Evolutionary conservation across 495 filamentous ascomycete genomes (phyloP).

Genomic region (Tuber umbilicatum): DNA sequence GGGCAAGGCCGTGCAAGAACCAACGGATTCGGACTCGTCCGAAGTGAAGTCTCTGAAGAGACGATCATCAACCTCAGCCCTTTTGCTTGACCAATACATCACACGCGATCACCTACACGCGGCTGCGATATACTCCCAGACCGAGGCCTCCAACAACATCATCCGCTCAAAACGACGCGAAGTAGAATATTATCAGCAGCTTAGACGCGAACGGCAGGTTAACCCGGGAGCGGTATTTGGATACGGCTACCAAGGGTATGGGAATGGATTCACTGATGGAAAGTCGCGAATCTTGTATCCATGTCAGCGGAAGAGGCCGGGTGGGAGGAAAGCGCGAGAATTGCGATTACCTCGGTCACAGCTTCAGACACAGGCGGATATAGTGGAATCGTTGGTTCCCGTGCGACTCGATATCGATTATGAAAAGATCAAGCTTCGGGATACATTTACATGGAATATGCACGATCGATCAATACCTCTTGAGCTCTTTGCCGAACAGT

Average conservation of each 20-base stretch:
- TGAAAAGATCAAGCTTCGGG: constrained; percentile 90
- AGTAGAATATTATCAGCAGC: constrained; percentile 47
- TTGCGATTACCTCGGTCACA: constrained; percentile 70
- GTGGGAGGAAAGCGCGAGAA: constrained; percentile 63
- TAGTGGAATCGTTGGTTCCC: constrained; percentile 83
- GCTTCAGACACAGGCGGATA: constrained; percentile 73
- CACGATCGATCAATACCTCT: constrained; percentile 75
- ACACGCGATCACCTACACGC: constrained; percentile 68
- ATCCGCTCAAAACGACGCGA: constrained; percentile 49
- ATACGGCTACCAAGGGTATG: constrained; percentile 80
- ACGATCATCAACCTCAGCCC: constrained; percentile 34
- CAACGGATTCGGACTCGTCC: constrained; percentile 29
- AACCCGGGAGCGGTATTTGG: constrained; percentile 64
- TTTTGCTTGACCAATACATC: constrained; percentile 63
- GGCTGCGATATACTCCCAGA: constrained; percentile 51
- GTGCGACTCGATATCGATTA: constrained; percentile 88
- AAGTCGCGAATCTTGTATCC: constrained; percentile 65
- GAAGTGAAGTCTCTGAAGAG: constrained; percentile 31
- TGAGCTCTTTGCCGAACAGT: constrained; percentile 75
- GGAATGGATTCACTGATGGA: constrained; percentile 71
- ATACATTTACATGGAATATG: constrained; percentile 98
- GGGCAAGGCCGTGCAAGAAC: constrained; percentile 17
- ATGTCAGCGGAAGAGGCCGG: constrained; percentile 60
- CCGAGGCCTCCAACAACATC: constrained; percentile 35
- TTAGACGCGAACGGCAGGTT: constrained; percentile 49